Conservation (phyloP, 2,329 filamentous ascomycete species). For the Penicillium paneum region DNA sequence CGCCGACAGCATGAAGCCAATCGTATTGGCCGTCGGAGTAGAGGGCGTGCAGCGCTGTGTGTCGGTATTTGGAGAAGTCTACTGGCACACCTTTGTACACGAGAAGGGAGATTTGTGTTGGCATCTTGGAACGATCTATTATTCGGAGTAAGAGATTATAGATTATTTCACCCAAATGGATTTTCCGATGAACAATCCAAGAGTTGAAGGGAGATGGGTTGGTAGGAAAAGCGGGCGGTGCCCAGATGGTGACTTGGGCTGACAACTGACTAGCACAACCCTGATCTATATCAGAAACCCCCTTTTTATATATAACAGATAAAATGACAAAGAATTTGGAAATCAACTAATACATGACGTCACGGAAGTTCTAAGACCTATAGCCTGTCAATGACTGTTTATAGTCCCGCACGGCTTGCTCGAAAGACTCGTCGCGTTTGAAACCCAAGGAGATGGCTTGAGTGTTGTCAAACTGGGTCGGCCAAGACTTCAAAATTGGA, state of each 20-base stretch:
- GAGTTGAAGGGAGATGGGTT: neutral
- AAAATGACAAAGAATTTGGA: neutral
- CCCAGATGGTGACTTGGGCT: neutral
- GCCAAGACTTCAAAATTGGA: slow-evolving; percentile 56
- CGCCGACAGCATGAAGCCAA: slow-evolving; percentile 26
- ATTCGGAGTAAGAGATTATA: neutral
- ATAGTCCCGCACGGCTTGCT: slow-evolving; percentile 57
- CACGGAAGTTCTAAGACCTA: neutral
- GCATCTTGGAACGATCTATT: slow-evolving; percentile 10
- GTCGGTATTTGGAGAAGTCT: slow-evolving; percentile 31
- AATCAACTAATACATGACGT: neutral
- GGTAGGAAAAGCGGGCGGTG: neutral
- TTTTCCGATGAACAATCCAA: neutral
- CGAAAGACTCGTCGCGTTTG: slow-evolving; percentile 51
- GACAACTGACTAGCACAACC: neutral
- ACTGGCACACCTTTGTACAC: slow-evolving; percentile 30
- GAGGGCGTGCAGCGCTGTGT: slow-evolving; percentile 28
- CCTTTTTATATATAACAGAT: neutral
- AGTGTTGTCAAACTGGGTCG: slow-evolving; percentile 53
- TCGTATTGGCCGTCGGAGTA: slow-evolving; percentile 16
- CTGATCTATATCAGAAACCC: neutral
- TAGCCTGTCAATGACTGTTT: slow-evolving; percentile 34
- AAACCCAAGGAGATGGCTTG: slow-evolving; percentile 53
- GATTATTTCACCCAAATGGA: neutral
- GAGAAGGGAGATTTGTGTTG: slow-evolving; percentile 23